Evolutionary conservation across 345 rosid genomes (phyloP).

Genomic region (Linum lewisii): DNA sequence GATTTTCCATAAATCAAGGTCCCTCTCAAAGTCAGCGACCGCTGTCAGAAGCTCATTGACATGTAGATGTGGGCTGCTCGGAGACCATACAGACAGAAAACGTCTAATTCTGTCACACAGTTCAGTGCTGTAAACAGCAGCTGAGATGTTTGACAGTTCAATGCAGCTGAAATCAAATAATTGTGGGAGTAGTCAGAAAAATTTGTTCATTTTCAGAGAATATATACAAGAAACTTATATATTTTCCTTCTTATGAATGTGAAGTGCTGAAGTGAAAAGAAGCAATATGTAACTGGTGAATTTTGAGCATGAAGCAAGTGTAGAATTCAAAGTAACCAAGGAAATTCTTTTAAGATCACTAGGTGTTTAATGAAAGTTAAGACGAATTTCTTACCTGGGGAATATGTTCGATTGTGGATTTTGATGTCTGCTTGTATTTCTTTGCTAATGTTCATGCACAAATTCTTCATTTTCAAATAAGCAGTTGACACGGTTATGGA

Average conservation of each 20-base stretch:
- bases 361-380: not conserved
- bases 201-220: too few relatives aligned
- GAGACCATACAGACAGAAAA: conserved; percentile 25
- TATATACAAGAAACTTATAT: too few relatives aligned
- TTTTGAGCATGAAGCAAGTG: not conserved
- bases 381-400: conserved; percentile 15
- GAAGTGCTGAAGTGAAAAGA: not conserved
- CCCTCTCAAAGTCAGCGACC: conserved; percentile 21
- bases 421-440: conserved; percentile 27
- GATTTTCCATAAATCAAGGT: conserved; percentile 21
- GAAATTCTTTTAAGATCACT: not conserved
- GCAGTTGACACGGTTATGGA: conserved; percentile 24
- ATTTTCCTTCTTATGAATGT: not conserved
- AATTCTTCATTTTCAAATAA: conserved; percentile 22
- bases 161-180: conserved; percentile 16
- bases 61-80: conserved; percentile 24
- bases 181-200: not conserved
- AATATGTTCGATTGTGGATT: conserved; percentile 25
- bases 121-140: conserved; percentile 26
- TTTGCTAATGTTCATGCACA: conserved; percentile 20
- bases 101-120: conserved; percentile 20
- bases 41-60: conserved; percentile 24
- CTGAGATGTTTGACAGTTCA: conserved; percentile 23
- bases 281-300: not conserved
- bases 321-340: not conserved